A percentile compares a stretch with the other conserved stretches of the same genome.
Conservation (phyloP, 2,329 filamentous ascomycete genomes). For the Canariomyces notabilis region DNA sequence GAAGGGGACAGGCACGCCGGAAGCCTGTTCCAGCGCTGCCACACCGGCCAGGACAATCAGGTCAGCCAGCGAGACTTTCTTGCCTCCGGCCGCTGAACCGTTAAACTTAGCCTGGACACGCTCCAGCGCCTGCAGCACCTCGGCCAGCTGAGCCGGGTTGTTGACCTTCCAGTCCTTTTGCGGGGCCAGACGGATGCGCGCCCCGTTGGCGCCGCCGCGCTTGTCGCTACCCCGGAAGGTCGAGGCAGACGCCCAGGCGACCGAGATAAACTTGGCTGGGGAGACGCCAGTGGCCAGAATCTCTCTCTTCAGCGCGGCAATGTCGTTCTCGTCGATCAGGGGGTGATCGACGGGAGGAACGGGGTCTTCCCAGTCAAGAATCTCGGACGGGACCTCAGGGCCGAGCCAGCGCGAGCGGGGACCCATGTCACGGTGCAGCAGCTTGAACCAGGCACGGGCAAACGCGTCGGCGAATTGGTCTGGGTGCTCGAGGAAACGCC, state of each 20-base stretch:
- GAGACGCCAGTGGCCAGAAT: slow-evolving; percentile 60
- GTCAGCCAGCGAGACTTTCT: slow-evolving; percentile 74
- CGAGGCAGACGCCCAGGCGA: slow-evolving; percentile 65
- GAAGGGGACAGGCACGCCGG: slow-evolving; percentile 61
- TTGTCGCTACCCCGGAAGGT: slow-evolving; percentile 73
- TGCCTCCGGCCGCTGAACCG: slow-evolving; percentile 49
- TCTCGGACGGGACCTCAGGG: slow-evolving; percentile 66
- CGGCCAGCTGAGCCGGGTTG: slow-evolving; percentile 61
- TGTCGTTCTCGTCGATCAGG: slow-evolving; percentile 57
- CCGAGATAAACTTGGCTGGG: slow-evolving; percentile 56
- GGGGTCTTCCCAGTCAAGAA: slow-evolving; percentile 70
- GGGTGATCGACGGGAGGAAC: slow-evolving; percentile 55
- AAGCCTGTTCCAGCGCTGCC: slow-evolving; percentile 69
- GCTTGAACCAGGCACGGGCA: slow-evolving; percentile 75
- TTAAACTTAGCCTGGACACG: slow-evolving; percentile 64
- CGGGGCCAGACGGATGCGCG: slow-evolving; percentile 67
- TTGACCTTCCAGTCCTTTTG: slow-evolving; percentile 70
- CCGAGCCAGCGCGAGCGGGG: slow-evolving; percentile 66
- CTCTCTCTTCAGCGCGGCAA: slow-evolving; percentile 61
- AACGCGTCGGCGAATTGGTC: slow-evolving; percentile 66
- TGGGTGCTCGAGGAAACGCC: slow-evolving; percentile 63
- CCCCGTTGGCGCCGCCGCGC: slow-evolving; percentile 77
- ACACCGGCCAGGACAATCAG: slow-evolving; percentile 70
- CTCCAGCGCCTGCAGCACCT: slow-evolving; percentile 59
- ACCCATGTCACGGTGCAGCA: slow-evolving; percentile 74